Conservation (phyloP, 1,284 basidiomycete genomes). For the Irpex sp. region DNA sequence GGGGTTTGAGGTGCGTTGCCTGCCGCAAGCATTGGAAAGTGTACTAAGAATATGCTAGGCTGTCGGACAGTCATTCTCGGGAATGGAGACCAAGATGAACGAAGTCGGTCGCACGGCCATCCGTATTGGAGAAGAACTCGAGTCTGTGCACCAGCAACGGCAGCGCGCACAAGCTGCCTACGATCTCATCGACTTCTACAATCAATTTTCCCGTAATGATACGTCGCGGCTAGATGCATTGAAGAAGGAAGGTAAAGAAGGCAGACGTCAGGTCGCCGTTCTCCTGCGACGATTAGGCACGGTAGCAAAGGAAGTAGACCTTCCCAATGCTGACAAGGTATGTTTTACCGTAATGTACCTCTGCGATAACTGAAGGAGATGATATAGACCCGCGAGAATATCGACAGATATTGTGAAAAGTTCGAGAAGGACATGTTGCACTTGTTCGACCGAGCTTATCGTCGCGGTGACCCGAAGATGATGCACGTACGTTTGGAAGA, state of each 20-base stretch:
- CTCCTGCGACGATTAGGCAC: constrained; percentile 85
- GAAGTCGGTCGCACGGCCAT: constrained; percentile 95
- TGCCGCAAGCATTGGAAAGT: neutral
- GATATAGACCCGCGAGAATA: constrained; percentile 74
- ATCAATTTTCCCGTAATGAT: constrained; percentile 87
- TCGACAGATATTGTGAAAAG: constrained; percentile 96
- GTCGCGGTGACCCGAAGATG: constrained; percentile 97
- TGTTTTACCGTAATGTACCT: constrained; percentile 12
- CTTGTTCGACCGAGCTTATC: constrained; percentile 92
- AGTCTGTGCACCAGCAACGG: constrained; percentile 90
- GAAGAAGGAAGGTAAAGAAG: constrained; percentile 85
- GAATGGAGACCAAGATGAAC: constrained; percentile 86
- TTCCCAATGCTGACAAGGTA: constrained; percentile 79
- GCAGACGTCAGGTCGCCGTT: constrained; percentile 85
- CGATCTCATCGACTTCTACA: constrained; percentile 94
- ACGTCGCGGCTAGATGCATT: constrained; percentile 75
- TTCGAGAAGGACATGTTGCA: constrained; percentile 99
- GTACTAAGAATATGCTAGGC: constrained; percentile 40
- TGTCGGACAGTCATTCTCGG: constrained; percentile 79
- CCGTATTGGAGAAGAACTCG: constrained; percentile 95
- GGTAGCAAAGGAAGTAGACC: constrained; percentile 90
- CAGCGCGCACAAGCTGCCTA: constrained; percentile 93
- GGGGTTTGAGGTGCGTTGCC: constrained; percentile 77
- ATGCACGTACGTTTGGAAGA: constrained; percentile 77
- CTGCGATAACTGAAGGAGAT: neutral